Evolutionary conservation across 352 stramenopile species (phyloP).

Genomic region (Globisporangium barbulae): DNA sequence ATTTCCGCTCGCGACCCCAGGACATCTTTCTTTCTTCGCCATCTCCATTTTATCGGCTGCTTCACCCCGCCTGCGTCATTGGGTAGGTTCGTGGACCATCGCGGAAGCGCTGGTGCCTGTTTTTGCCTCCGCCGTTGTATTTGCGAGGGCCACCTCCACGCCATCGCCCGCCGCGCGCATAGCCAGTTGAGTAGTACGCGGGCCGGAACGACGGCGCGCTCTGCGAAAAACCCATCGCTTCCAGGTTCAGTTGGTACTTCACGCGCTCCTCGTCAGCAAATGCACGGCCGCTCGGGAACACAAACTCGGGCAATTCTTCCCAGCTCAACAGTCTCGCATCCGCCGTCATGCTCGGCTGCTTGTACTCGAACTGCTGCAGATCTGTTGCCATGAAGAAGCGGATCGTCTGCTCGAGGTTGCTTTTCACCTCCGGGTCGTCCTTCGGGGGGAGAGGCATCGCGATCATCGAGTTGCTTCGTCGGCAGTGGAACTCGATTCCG

Average conservation of each 20-base stretch:
- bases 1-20: background rate
- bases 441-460: constrained; percentile 24
- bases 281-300: constrained; percentile 51
- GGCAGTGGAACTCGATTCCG: constrained; percentile 69
- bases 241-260: constrained; percentile 62
- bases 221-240: constrained; percentile 50
- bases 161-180: constrained; percentile 51
- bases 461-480: constrained; percentile 24
- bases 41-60: background rate
- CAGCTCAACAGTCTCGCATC: constrained; percentile 50
- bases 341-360: constrained; percentile 61
- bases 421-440: constrained; percentile 69
- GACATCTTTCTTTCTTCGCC: background rate
- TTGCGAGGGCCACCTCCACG: constrained; percentile 37
- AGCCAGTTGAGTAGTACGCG: constrained; percentile 42
- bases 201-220: constrained; percentile 43
- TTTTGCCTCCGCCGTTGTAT: constrained; percentile 39
- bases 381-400: constrained; percentile 83
- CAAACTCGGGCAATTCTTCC: constrained; percentile 66
- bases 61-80: constrained; percentile 17
- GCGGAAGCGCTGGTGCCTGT: constrained; percentile 33
- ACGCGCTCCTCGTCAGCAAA: constrained; percentile 47
- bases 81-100: constrained; percentile 13
- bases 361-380: constrained; percentile 78
- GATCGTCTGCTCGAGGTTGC: constrained; percentile 73